phyloP scores from a whole-genome alignment of 1,284 basidiomycete species.

The Leccinum subrobustum region DNA sequence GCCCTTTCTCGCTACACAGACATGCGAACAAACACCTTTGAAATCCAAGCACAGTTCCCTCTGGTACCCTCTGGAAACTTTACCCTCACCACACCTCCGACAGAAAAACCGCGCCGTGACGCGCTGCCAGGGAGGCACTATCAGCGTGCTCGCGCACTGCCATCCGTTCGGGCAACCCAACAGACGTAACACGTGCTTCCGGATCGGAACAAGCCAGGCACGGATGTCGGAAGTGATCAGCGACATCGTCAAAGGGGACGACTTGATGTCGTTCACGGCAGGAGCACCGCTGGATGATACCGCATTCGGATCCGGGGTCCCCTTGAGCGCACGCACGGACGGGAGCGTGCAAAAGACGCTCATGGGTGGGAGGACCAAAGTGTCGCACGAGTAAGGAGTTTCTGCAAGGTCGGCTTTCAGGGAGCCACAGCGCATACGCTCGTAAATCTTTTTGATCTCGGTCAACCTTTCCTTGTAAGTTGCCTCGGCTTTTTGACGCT shows the following conservation, averaged over 20 bases:
- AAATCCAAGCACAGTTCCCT: conserved; percentile 52
- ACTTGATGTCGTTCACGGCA: conserved; percentile 29
- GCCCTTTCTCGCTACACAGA: conserved; percentile 36
- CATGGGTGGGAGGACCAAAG: conserved; percentile 40
- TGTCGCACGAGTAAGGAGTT: not conserved
- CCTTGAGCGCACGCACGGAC: conserved; percentile 39
- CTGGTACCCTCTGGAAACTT: conserved; percentile 33
- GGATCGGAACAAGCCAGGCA: conserved; percentile 47
- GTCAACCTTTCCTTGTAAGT: conserved; percentile 21
- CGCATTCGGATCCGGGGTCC: conserved; percentile 21
- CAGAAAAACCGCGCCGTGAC: conserved; percentile 61
- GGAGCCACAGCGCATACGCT: conserved; percentile 30
- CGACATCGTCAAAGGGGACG: conserved; percentile 34
- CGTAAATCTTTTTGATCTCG: conserved; percentile 35
- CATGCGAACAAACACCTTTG: conserved; percentile 53
- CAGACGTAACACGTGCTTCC: conserved; percentile 40
- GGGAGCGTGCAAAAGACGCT: conserved; percentile 45
- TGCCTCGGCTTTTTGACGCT: conserved; percentile 28
- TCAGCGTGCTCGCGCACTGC: conserved; percentile 44
- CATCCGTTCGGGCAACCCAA: conserved; percentile 49
- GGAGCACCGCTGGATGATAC: not conserved
- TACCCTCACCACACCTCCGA: conserved; percentile 42
- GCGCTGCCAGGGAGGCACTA: conserved; percentile 55
- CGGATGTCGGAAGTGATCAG: conserved; percentile 46
- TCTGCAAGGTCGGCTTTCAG: not conserved